Conservation (phyloP, 2,329 filamentous ascomycete species). For the Aspergillus amoenus region DNA sequence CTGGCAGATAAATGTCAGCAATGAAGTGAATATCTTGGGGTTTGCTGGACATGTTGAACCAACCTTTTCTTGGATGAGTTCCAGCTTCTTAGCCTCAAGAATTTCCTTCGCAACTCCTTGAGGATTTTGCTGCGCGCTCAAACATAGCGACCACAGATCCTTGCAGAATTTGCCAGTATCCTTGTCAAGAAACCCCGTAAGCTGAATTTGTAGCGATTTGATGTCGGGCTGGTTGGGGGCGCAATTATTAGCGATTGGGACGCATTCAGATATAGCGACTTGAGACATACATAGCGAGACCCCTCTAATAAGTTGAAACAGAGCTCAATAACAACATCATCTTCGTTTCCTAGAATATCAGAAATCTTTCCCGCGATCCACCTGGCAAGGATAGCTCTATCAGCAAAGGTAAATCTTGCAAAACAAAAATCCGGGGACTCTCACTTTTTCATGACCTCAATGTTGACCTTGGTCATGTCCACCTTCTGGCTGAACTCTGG, state of each 20-base stretch:
- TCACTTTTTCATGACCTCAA: slow-evolving; percentile 97
- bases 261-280: background rate
- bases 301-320: slow-evolving; percentile 70
- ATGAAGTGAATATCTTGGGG: background rate
- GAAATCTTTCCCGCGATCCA: slow-evolving; percentile 92
- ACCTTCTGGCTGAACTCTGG: slow-evolving; percentile 93
- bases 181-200: slow-evolving; percentile 93
- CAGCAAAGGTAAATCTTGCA: slow-evolving; percentile 1
- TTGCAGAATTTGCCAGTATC: slow-evolving; percentile 88
- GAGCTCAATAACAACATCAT: slow-evolving; percentile 93
- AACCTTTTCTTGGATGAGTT: slow-evolving; percentile 94
- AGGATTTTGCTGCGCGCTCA: slow-evolving; percentile 84
- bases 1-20: slow-evolving; percentile 44
- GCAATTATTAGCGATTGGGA: slow-evolving; percentile 2
- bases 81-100: slow-evolving; percentile 91
- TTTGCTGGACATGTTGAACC: background rate
- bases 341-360: slow-evolving; percentile 84
- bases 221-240: slow-evolving; percentile 73
- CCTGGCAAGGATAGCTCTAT: slow-evolving; percentile 48
- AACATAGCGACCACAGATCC: slow-evolving; percentile 84
- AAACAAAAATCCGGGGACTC: slow-evolving; percentile 32
- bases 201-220: slow-evolving; percentile 89
- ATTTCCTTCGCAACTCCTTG: slow-evolving; percentile 93
- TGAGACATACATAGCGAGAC: slow-evolving; percentile 66
- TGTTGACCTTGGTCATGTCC: slow-evolving; percentile 94